phyloP scores from a whole-genome alignment of 495 filamentous ascomycete genomes.

The Clavariopsis aquatica region DNA sequence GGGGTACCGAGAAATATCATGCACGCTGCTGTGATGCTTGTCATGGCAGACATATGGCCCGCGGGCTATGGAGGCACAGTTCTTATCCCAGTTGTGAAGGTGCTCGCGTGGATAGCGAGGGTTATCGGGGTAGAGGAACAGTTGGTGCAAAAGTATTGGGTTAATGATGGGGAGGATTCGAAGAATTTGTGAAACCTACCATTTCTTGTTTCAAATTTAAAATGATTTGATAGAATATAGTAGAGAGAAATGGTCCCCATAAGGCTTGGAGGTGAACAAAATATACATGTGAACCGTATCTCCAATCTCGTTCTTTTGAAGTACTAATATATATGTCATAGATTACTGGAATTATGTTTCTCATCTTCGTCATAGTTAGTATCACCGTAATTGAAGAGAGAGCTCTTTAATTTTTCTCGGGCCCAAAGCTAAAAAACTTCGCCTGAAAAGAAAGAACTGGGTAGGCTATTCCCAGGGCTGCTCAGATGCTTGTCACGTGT shows the following conservation, averaged over 20 bases:
- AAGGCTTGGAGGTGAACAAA: slow-evolving; percentile 57
- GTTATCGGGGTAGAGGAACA: not conserved
- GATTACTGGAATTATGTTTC: slow-evolving; percentile 27
- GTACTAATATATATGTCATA: slow-evolving; percentile 7
- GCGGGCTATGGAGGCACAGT: not conserved
- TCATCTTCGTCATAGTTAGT: slow-evolving; percentile 16
- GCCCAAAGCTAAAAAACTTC: slow-evolving; percentile 27
- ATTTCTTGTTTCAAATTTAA: too few relatives aligned
- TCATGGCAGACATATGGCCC: not conserved
- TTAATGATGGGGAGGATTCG: not conserved
- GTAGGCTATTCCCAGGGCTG: slow-evolving; percentile 61
- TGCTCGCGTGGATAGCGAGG: not conserved
- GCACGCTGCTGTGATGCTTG: not conserved
- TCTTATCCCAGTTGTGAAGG: not conserved
- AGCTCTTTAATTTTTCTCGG: slow-evolving; percentile 31
- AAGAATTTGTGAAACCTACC: not conserved
- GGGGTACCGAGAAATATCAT: not conserved
- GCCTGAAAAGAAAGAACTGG: slow-evolving; percentile 36
- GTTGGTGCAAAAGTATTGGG: slow-evolving; percentile 3
- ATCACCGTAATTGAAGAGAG: slow-evolving; percentile 58
- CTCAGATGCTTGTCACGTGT: too few relatives aligned
- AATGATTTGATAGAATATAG: too few relatives aligned
- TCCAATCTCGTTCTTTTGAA: too few relatives aligned
- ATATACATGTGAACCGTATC: slow-evolving; percentile 51
- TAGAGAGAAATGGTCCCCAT: not conserved